These are phyloP conservation scores for Hebeloma cylindrosporum DNA, from an alignment of 768 basidiomycete species.

Conservation along the genomic window DNA sequence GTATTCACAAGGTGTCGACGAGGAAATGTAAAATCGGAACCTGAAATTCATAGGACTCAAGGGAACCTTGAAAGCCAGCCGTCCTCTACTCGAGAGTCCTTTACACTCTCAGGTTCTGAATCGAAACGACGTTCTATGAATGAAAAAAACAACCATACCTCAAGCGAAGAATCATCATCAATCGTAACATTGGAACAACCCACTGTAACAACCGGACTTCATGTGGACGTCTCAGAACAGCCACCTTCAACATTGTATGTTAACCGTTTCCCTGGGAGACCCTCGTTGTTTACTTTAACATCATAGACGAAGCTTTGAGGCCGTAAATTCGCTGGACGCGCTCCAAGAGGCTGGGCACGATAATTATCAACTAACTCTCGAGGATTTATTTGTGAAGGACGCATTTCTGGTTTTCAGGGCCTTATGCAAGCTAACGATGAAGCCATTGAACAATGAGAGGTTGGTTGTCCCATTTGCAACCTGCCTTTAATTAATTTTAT, in stretches of 20 bases:
- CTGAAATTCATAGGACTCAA: constrained; percentile 5
- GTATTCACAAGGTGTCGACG: constrained; percentile 82
- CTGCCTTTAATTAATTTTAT: constrained; percentile 2
- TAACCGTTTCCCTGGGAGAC: not conserved
- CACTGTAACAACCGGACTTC: not conserved
- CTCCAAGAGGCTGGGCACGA: constrained; percentile 31
- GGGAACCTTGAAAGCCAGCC: constrained; percentile 12
- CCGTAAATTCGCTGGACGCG: constrained; percentile 34
- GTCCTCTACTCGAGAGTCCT: constrained; percentile 18
- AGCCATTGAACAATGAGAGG: constrained; percentile 93
- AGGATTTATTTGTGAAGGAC: constrained; percentile 94
- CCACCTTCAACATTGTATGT: constrained; percentile 24
- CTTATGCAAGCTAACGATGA: constrained; percentile 97
- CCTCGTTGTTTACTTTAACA: constrained; percentile 6
- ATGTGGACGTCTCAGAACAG: constrained; percentile 10
- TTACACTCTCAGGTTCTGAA: constrained; percentile 11
- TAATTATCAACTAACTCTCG: constrained; percentile 57
- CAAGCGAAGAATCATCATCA: no score
- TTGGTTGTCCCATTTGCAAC: constrained; percentile 32
- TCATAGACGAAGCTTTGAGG: constrained; percentile 36
- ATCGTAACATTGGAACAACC: no score
- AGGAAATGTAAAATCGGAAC: constrained; percentile 21
- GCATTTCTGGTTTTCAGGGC: constrained; percentile 98
- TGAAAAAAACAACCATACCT: no score
- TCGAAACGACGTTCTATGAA: not conserved